Base-by-base conservation (phyloP, 441 rosid genomes). In the Gossypium gossypioides region DNA sequence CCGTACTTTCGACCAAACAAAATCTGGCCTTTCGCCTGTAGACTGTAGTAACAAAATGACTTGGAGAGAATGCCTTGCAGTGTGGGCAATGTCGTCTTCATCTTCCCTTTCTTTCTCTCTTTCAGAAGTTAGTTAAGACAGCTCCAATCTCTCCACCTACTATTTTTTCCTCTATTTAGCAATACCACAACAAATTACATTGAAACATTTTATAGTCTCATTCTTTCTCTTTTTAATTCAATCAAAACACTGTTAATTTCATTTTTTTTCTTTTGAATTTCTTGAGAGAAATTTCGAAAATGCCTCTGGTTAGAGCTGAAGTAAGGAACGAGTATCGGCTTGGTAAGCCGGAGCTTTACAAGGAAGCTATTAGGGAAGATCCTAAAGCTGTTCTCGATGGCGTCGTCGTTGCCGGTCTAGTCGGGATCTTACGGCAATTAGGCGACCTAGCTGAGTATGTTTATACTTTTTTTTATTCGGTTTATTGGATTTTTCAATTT, bases 401-500 rank as follows among this genome's bases (percentile, higher is more conserved):
- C 12, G 88, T 92, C 59, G 90, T 93, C 44, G 97, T 92, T 4
- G 86, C 97, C 54, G 99, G 97, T 9, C 97, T 95, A 71, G 91
- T 92, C 72, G 99, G 99, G 76, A 89, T 95, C 87, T 90, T 95
- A 87, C 97, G 99, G 50, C 99, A 92, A 76, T 73, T 95, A 58
- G 98, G 99, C 85, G 99, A 95, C 84, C 97, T 93, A 66, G 94
- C 97, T 57, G 96, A 93, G 98, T 93, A 81, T 64, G 96, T 81
- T 68, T 29, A 16, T 25, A 6, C 40, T 29, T 16, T 69, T 69
- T 68, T 27, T 22, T 44, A 15, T 16, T 42, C 42, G 51, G 72
- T 58, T 73, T 22, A 4, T 16, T 32, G 6, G 18, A 10, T 52
- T 29, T 58, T 27, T 3, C 3, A 16, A 52, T 52, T 0, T 57